Conservation (phyloP, 192 early-diverging fungal genomes). For the Coemansia sp. region DNA sequence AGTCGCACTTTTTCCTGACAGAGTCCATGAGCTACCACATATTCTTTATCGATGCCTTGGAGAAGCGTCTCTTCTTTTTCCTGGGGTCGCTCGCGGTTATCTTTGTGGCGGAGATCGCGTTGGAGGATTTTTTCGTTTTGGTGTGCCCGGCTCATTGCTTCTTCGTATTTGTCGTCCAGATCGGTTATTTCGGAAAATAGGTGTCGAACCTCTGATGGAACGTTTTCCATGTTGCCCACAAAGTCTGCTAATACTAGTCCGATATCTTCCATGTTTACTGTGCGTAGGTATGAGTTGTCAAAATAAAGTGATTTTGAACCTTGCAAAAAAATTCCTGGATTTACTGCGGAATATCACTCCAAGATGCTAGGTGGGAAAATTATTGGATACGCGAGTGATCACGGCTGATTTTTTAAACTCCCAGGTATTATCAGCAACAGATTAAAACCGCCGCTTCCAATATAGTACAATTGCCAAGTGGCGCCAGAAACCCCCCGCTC, state of each 20-base stretch:
- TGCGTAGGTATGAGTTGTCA: neutral
- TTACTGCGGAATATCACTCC: too few relatives aligned
- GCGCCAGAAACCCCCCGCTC: neutral
- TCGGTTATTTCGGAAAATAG: conserved; percentile 49
- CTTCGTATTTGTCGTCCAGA: conserved; percentile 47
- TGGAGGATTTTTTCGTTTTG: conserved; percentile 33
- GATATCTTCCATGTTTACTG: conserved; percentile 44
- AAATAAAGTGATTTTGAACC: neutral
- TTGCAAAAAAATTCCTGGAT: neutral
- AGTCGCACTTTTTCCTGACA: conserved; percentile 44
- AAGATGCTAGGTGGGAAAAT: too few relatives aligned
- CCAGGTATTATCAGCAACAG: too few relatives aligned
- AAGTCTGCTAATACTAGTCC: conserved; percentile 49
- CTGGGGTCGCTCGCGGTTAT: conserved; percentile 19
- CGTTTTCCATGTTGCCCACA: conserved; percentile 53
- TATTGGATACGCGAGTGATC: too few relatives aligned
- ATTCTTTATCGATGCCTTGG: conserved; percentile 19
- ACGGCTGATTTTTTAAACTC: too few relatives aligned
- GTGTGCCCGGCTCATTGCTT: conserved; percentile 21
- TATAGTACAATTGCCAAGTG: neutral
- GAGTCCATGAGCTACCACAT: conserved; percentile 15
- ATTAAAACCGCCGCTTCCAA: too few relatives aligned
- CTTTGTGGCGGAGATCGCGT: conserved; percentile 19
- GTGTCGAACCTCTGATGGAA: conserved; percentile 49
- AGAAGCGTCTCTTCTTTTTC: conserved; percentile 27